A percentile compares a stretch with the other conserved stretches of the same genome.
These are phyloP conservation scores for Chalaropsis thielavioides DNA, from an alignment of 2,329 filamentous ascomycete species.

Conservation along the genomic window DNA sequence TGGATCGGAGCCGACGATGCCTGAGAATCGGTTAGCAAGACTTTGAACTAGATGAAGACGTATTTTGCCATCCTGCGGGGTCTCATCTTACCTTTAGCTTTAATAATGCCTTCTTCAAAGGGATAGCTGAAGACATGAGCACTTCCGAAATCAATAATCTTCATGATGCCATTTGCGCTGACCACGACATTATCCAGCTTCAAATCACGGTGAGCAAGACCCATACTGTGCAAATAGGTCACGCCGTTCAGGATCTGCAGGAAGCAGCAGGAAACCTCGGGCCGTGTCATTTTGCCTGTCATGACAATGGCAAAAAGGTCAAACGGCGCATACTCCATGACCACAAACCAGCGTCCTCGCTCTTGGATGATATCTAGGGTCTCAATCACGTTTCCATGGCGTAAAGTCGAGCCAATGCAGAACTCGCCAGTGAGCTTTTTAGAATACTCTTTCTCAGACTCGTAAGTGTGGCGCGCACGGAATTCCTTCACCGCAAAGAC, in stretches of 20 bases:
- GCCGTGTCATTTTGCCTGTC: constrained; percentile 90
- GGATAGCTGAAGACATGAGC: constrained; percentile 95
- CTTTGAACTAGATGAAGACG: neutral
- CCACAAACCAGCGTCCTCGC: constrained; percentile 88
- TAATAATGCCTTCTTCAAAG: constrained; percentile 77
- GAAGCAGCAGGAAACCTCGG: constrained; percentile 83
- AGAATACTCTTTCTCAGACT: constrained; percentile 87
- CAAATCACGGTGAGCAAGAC: constrained; percentile 82
- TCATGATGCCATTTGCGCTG: constrained; percentile 94
- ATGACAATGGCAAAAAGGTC: constrained; percentile 97
- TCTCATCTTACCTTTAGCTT: constrained; percentile 54
- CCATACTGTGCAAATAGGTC: constrained; percentile 87
- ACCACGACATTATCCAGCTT: constrained; percentile 98
- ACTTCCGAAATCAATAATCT: constrained; percentile 97
- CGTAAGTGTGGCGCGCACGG: constrained; percentile 77
- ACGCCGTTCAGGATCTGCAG: constrained; percentile 91
- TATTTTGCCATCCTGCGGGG: neutral
- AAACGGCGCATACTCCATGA: constrained; percentile 96
- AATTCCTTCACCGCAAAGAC: constrained; percentile 99
- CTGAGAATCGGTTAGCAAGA: constrained; percentile 25
- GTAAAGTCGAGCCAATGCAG: constrained; percentile 89
- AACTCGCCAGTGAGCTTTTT: constrained; percentile 98
- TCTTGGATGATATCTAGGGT: constrained; percentile 94
- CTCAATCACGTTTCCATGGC: constrained; percentile 97
- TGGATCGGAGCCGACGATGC: constrained; percentile 70